phyloP scores from a whole-genome alignment of 257 asterid genomes.

The Solanum dulcamara region DNA sequence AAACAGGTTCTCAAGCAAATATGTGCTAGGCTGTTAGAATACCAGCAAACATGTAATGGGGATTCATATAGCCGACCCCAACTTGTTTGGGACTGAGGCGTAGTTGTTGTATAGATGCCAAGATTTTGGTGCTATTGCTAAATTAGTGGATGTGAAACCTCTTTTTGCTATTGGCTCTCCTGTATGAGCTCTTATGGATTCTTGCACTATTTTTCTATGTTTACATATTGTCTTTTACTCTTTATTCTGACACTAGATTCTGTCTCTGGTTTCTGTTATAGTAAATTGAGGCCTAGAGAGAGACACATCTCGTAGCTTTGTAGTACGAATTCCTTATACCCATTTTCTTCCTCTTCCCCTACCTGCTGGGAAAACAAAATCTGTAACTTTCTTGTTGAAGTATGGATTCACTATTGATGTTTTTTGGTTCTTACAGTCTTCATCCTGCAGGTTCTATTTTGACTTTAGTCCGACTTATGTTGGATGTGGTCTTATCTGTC shows the following conservation, averaged over 20 bases:
- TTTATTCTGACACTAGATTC: background rate
- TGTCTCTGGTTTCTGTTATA: background rate
- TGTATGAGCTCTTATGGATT: background rate
- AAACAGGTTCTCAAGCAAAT: background rate
- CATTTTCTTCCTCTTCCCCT: background rate
- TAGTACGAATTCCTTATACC: background rate
- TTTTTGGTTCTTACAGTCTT: conserved; percentile 13
- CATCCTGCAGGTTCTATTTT: conserved; percentile 75
- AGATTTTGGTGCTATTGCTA: background rate
- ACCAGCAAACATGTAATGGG: background rate
- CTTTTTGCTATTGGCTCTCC: background rate
- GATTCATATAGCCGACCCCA: background rate
- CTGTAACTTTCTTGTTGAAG: background rate
- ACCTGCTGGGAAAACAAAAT: background rate
- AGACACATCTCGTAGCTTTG: background rate
- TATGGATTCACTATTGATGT: background rate
- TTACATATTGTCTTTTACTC: background rate
- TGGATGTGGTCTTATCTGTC: conserved; percentile 96
- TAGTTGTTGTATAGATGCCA: background rate
- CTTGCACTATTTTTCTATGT: background rate
- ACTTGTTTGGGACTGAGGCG: background rate
- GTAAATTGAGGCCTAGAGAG: background rate
- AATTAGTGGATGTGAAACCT: background rate
- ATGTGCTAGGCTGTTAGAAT: background rate
- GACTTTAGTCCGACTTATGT: conserved; percentile 94